These are phyloP conservation scores for Nematocida sp. DNA, from an alignment of 371 early-diverging fungal species.

Conservation along the genomic window DNA sequence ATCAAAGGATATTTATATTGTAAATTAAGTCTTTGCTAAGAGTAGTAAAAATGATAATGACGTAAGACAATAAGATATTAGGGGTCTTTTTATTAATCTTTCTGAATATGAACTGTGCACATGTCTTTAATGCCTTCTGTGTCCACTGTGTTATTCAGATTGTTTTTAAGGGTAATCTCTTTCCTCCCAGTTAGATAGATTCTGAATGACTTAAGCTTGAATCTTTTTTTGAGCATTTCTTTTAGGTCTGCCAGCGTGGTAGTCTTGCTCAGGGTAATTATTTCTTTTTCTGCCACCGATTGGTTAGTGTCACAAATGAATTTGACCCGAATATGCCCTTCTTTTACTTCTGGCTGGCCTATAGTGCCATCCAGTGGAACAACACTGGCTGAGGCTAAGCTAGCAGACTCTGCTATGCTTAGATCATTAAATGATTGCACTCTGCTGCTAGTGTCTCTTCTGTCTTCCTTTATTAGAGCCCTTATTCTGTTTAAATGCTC, in stretches of 20 bases:
- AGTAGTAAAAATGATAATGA: too few relatives aligned
- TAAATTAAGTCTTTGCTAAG: too few relatives aligned
- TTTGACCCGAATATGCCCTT: slow-evolving; percentile 1
- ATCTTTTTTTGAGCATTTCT: not conserved
- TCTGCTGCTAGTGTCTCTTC: slow-evolving; percentile 6
- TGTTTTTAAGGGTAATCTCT: not conserved
- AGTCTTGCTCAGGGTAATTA: not conserved
- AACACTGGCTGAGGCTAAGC: too few relatives aligned
- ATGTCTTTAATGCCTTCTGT: slow-evolving; percentile 10
- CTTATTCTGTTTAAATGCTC: slow-evolving; percentile 30
- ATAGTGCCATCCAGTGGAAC: too few relatives aligned
- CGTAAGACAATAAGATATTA: too few relatives aligned
- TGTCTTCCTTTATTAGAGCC: slow-evolving; percentile 36
- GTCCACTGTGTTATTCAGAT: not conserved
- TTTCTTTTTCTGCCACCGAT: not conserved
- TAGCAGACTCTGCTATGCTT: too few relatives aligned
- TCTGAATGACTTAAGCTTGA: slow-evolving; percentile 20
- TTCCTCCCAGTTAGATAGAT: slow-evolving; percentile 8
- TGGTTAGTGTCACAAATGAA: slow-evolving; percentile 11
- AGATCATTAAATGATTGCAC: too few relatives aligned
- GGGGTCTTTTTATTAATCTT: not conserved
- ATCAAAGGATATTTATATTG: too few relatives aligned
- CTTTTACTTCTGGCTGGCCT: too few relatives aligned
- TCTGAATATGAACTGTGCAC: slow-evolving; percentile 27
- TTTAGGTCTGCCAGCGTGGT: slow-evolving; percentile 16